phyloP scores from a whole-genome alignment of 768 basidiomycete species.

The Hericium coralloides region DNA sequence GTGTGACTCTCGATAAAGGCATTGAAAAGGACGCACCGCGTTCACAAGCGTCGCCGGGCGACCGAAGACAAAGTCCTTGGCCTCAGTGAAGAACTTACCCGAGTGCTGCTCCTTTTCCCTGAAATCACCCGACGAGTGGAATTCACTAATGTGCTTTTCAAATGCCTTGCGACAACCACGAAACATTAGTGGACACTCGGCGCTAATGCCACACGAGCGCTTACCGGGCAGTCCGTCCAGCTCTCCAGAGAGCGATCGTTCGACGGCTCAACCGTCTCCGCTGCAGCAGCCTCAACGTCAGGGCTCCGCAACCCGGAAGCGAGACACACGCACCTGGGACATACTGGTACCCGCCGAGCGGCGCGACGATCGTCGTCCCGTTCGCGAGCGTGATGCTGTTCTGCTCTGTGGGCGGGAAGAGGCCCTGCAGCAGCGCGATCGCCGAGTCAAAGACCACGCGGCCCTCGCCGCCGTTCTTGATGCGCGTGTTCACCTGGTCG shows the following conservation, averaged over 20 bases:
- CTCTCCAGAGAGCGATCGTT: constrained; percentile 80
- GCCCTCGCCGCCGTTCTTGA: constrained; percentile 80
- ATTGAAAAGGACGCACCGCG: constrained; percentile 36
- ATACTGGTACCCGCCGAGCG: constrained; percentile 81
- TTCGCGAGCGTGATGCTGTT: constrained; percentile 76
- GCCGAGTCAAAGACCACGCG: constrained; percentile 83
- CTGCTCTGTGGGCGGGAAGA: constrained; percentile 71
- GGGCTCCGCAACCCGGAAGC: background rate
- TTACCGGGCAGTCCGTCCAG: constrained; percentile 58
- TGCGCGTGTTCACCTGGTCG: constrained; percentile 63
- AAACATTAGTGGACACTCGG: background rate
- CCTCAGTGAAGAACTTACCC: constrained; percentile 52
- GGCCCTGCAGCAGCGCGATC: constrained; percentile 75
- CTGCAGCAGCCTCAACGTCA: constrained; percentile 24
- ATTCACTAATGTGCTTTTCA: constrained; percentile 49
- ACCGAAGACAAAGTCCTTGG: constrained; percentile 67
- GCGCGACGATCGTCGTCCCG: constrained; percentile 58
- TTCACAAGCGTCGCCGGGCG: constrained; percentile 60
- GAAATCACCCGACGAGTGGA: constrained; percentile 59
- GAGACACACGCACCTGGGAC: constrained; percentile 47
- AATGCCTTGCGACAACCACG: constrained; percentile 37
- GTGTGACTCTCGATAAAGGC: background rate
- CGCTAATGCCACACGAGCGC: constrained; percentile 6
- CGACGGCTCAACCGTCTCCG: constrained; percentile 79
- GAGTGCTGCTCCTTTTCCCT: constrained; percentile 50